phyloP scores from a whole-genome alignment of 2,329 filamentous ascomycete species.

The Paraphaeosphaeria minitans region DNA sequence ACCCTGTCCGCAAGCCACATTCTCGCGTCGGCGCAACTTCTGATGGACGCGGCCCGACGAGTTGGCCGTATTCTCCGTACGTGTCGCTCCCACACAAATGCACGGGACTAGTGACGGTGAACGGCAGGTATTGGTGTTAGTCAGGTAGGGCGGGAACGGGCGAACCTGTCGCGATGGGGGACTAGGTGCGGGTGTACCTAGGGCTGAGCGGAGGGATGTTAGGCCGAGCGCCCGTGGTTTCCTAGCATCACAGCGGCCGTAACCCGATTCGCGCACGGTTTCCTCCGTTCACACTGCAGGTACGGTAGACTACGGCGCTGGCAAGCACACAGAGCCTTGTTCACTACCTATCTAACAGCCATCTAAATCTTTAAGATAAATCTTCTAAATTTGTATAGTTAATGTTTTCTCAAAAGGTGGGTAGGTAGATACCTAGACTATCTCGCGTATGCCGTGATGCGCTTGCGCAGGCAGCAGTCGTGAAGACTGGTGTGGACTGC shows the following conservation, averaged over 20 bases:
- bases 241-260: neutral
- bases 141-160: neutral
- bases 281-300: neutral
- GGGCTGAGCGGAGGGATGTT: constrained; percentile 6
- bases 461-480: neutral
- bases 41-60: neutral
- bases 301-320: too few species aligned
- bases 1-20: constrained; percentile 1
- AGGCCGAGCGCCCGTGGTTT: neutral
- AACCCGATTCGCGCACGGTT: neutral
- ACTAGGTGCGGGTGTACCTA: neutral
- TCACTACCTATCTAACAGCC: too few species aligned
- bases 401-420: too few species aligned
- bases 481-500: neutral
- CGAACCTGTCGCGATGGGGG: neutral
- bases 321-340: neutral
- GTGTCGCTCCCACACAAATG: neutral
- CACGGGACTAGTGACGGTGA: neutral
- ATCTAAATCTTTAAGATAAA: too few species aligned
- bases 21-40: constrained; percentile 1
- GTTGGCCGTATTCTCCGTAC: neutral
- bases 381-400: too few species aligned
- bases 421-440: too few species aligned
- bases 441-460: neutral
- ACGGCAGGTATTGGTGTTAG: neutral